A percentile compares a stretch with the other conserved stretches of the same genome.
phyloP scores from a whole-genome alignment of 2,329 filamentous ascomycete species.

The Coniochaeta ligniaria region DNA sequence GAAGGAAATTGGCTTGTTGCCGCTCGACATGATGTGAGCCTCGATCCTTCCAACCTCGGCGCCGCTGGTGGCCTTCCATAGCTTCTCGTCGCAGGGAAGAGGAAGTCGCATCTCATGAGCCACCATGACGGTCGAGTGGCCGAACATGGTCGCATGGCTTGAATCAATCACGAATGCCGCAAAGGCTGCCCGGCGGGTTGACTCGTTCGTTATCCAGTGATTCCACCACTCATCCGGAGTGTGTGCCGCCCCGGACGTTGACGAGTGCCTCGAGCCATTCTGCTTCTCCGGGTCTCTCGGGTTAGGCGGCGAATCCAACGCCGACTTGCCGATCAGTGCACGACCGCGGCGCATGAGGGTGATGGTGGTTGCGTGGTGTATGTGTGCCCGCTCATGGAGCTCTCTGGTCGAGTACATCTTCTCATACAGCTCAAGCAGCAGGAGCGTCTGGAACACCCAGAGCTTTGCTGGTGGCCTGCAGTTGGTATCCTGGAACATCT shows the following conservation, averaged over 20 bases:
- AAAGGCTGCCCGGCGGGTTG: constrained; percentile 83
- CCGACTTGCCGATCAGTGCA: constrained; percentile 79
- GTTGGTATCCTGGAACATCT: constrained; percentile 86
- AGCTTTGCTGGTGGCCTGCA: constrained; percentile 89
- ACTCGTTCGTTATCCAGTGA: constrained; percentile 91
- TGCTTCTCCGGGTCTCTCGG: constrained; percentile 50
- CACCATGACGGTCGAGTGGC: constrained; percentile 94
- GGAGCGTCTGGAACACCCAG: constrained; percentile 89
- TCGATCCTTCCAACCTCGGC: constrained; percentile 82
- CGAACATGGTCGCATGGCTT: constrained; percentile 96
- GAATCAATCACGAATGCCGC: constrained; percentile 93
- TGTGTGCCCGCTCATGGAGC: constrained; percentile 89
- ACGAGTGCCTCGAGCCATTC: constrained; percentile 52
- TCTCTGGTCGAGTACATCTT: constrained; percentile 95
- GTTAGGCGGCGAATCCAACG: constrained; percentile 77
- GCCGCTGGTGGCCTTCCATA: constrained; percentile 87
- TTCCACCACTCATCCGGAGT: constrained; percentile 90
- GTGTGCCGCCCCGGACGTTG: constrained; percentile 53
- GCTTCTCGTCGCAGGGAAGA: constrained; percentile 82
- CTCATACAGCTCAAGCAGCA: constrained; percentile 88
- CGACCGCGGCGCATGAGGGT: constrained; percentile 92
- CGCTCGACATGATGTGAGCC: constrained; percentile 69
- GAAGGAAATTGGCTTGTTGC: constrained; percentile 79
- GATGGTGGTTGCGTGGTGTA: constrained; percentile 92
- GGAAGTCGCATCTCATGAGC: constrained; percentile 90